phyloP scores from a whole-genome alignment of 1,139 yeast species.

The Yamadazyma atlantica region DNA sequence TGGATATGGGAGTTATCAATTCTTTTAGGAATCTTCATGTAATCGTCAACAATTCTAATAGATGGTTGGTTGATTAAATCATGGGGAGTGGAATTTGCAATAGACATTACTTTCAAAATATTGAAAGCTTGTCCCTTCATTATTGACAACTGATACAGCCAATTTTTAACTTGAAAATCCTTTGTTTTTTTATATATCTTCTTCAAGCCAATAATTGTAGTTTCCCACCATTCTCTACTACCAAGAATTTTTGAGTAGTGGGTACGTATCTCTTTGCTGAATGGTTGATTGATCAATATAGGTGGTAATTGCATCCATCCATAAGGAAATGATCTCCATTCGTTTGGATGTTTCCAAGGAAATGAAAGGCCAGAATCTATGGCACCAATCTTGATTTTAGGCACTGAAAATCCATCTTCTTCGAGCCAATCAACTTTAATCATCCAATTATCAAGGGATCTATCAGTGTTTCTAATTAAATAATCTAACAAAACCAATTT shows the following conservation, averaged over 20 bases:
- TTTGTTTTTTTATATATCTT: conserved; percentile 54
- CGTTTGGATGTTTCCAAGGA: conserved; percentile 85
- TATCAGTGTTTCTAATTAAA: conserved; percentile 71
- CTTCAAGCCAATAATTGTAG: conserved; percentile 47
- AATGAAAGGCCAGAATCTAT: conserved; percentile 76
- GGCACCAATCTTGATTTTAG: conserved; percentile 61
- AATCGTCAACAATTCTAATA: conserved; percentile 60
- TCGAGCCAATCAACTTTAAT: conserved; percentile 51
- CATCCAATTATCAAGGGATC: conserved; percentile 83
- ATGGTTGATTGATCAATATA: conserved; percentile 66
- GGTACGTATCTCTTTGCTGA: conserved; percentile 52
- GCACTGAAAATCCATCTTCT: conserved; percentile 24
- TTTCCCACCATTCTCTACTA: conserved; percentile 72
- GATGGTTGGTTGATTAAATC: conserved; percentile 63
- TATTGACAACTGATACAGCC: conserved; percentile 68
- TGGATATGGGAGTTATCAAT: conserved; percentile 5
- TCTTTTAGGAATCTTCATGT: conserved; percentile 54
- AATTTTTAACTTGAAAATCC: conserved; percentile 66
- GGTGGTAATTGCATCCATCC: conserved; percentile 76
- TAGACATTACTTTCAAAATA: conserved; percentile 63
- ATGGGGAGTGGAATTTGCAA: conserved; percentile 62
- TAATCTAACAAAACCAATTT: conserved; percentile 71
- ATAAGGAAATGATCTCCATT: conserved; percentile 78
- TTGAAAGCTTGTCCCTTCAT: conserved; percentile 80
- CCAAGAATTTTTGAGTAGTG: conserved; percentile 63